phyloP scores from a whole-genome alignment of 2,329 filamentous ascomycete species.

The Colletotrichum siamense region DNA sequence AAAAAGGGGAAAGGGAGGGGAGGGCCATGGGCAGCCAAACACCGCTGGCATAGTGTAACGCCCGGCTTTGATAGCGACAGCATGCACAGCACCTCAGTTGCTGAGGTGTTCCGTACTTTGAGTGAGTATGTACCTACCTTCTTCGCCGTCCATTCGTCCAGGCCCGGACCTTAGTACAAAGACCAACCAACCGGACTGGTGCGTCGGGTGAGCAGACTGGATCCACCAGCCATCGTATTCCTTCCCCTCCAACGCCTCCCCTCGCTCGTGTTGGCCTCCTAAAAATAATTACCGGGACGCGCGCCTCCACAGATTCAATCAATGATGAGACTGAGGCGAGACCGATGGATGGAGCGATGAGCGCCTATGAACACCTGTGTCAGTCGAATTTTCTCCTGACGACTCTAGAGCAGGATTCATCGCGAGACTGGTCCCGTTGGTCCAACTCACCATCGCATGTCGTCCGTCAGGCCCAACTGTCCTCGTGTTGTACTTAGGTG shows the following conservation, averaged over 20 bases:
- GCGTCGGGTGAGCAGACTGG: not conserved
- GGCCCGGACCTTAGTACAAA: not conserved
- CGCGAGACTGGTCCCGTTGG: not conserved
- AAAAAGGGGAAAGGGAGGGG: not conserved
- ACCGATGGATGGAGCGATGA: not conserved
- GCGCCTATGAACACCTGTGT: not conserved
- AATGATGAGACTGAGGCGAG: conserved; percentile 11
- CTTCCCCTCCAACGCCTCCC: not conserved
- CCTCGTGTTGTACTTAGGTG: not conserved
- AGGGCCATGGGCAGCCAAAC: not conserved
- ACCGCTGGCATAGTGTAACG: not conserved
- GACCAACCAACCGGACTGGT: not conserved
- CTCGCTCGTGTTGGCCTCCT: conserved; percentile 17
- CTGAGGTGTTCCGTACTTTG: not conserved
- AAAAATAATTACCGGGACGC: conserved; percentile 16
- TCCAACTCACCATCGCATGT: not conserved
- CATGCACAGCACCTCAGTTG: not conserved
- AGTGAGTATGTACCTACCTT: not conserved
- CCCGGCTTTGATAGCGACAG: not conserved
- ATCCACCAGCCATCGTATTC: conserved; percentile 20
- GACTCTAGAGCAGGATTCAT: not conserved
- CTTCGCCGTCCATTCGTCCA: not conserved
- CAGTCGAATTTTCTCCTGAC: not conserved
- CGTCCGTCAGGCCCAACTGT: not conserved
- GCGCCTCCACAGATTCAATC: conserved; percentile 14